Percentiles rank a stretch among this genome's conserved stretches.
Evolutionary conservation across 2,329 filamentous ascomycete species (phyloP).

Genomic region (Biscogniauxia mediterranea): DNA sequence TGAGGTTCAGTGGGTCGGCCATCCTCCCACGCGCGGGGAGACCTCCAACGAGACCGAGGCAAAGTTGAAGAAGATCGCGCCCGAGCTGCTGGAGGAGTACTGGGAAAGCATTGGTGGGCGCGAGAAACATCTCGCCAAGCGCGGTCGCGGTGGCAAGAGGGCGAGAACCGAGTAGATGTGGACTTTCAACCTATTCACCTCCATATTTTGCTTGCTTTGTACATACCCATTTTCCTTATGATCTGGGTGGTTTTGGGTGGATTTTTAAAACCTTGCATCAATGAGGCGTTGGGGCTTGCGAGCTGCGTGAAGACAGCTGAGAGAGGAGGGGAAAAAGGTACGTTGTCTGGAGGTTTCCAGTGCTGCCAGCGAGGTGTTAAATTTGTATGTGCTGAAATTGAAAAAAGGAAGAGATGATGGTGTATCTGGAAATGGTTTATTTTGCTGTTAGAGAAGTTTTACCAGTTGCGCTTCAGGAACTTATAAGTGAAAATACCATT

Average conservation of each 20-base stretch:
- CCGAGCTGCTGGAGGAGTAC: slow-evolving; percentile 25
- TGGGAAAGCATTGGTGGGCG: slow-evolving; percentile 32
- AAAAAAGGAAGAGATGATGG: background rate
- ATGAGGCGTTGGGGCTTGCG: background rate
- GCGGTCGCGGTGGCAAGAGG: slow-evolving; percentile 29
- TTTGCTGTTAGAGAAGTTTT: too few species aligned
- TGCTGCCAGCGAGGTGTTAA: background rate
- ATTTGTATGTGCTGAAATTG: background rate
- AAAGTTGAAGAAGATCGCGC: slow-evolving; percentile 29
- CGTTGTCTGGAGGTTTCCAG: background rate
- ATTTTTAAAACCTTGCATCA: background rate
- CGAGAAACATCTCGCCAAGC: slow-evolving; percentile 24
- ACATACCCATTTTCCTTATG: background rate
- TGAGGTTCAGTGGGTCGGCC: slow-evolving; percentile 35
- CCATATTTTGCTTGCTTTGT: background rate
- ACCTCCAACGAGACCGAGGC: slow-evolving; percentile 31
- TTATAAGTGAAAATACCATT: too few species aligned
- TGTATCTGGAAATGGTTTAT: too few species aligned
- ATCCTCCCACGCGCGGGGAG: slow-evolving; percentile 27
- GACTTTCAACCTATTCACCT: background rate
- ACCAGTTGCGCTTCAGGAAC: too few species aligned
- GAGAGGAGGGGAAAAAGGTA: background rate
- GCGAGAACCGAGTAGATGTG: slow-evolving; percentile 8
- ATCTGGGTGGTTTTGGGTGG: background rate
- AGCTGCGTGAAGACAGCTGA: background rate